Evolutionary conservation across 176 grass and related monocot genomes (phyloP), one percentile per base, ranked within the genome.

Genomic region (Poa annua): DNA sequence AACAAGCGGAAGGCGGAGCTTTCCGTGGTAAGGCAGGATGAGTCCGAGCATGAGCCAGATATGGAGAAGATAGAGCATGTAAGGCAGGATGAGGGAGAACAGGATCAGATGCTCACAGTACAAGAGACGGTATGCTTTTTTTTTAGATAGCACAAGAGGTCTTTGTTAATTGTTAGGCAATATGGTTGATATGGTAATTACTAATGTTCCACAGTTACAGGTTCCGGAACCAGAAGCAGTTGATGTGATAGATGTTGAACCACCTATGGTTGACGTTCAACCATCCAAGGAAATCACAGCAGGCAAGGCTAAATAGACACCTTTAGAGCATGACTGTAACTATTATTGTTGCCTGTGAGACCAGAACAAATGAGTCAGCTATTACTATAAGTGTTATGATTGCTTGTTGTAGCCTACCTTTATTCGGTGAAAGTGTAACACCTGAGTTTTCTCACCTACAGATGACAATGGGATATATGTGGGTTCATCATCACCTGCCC

Each of bases 1-100:
- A 90, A 92, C 74, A 94, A 94, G 75, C 86, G 89, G 57, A 94
- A 94, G 87, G 89, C 92, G 5, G 92, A 92, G 49, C 79, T 88
- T 80, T 75, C 92, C 0, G 56, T 83, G 35, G 87, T 55, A 78
- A 89, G 87, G 83, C 82, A 62, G 52, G 89, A 92, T 84, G 85
- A 71, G 14, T 52, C 65, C 3, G 79, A 92, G 41, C 71, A 77
- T 57, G 84, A 90, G 36, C 69, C 24, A 1, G 81, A 88, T 53
- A 19, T 88, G 77, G 87, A 88, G 69, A 88, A 80, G 49, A 60
- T 67, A 50, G 87, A 85, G 32, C 69, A 80, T 51, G 66, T 35
- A 17, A 90, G 80, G 76, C 66, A 64, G 12, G 89, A 88, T 24
- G 85, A 84, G 65, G 49, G 71, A 44, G 82, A 92, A 32, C 80